A percentile compares a stretch with the other conserved stretches of the same genome.
phyloP scores from a whole-genome alignment of 2,329 filamentous ascomycete species.

The Talaromyces sp. region DNA sequence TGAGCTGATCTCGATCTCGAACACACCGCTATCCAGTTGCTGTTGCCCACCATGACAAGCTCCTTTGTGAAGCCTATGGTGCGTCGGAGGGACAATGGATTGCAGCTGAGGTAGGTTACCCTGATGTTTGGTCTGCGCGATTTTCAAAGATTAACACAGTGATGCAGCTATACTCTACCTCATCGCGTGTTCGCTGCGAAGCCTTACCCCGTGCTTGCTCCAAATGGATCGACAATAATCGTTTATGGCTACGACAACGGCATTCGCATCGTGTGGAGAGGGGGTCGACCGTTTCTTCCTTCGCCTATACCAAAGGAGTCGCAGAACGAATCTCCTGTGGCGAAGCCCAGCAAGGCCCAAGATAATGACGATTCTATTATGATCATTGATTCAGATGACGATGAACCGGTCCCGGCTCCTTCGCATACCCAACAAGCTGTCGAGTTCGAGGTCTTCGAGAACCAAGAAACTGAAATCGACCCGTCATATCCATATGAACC shows the following conservation, averaged over 20 bases:
- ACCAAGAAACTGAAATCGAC: conserved; percentile 54
- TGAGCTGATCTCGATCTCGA: conserved; percentile 1
- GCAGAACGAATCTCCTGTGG: conserved; percentile 21
- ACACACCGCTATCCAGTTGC: not conserved
- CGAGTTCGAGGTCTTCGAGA: conserved; percentile 37
- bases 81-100: conserved; percentile 33
- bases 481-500: conserved; percentile 51
- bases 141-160: not conserved
- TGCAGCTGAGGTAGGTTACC: conserved; percentile 38
- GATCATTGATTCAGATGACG: conserved; percentile 55
- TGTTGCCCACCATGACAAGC: conserved; percentile 25
- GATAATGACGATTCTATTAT: conserved; percentile 44
- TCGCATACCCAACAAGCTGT: conserved; percentile 1
- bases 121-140: not conserved
- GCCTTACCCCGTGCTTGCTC: conserved; percentile 54
- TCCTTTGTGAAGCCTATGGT: conserved; percentile 35
- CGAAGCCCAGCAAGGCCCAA: conserved; percentile 15
- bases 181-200: conserved; percentile 54
- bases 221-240: conserved; percentile 59
- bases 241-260: conserved; percentile 58
- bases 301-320: conserved; percentile 18
- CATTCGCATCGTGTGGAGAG: conserved; percentile 57
- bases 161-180: conserved; percentile 55
- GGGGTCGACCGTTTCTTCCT: conserved; percentile 47
- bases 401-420: conserved; percentile 43